Base-by-base conservation (phyloP, 345 rosid genomes). In the Capsella bursapastoris region DNA sequence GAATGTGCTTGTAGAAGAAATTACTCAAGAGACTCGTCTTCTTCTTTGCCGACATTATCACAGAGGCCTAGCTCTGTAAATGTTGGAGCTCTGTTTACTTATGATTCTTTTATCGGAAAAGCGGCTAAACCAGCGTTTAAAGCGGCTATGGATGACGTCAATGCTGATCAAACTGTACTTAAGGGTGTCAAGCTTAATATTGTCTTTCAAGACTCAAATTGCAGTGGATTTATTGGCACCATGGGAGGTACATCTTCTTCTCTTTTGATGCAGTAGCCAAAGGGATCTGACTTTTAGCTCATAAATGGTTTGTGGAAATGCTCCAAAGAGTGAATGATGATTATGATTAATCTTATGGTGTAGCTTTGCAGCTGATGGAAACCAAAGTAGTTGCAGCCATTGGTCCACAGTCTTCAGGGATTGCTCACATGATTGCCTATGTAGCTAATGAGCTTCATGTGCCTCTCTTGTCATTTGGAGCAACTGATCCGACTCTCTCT, bases 381-480 rank as follows among this genome's bases (percentile, higher is more conserved):
- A 79, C 73, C n/a, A 82, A 86, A 28, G 89, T 95, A 28, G 84
- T 88, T 49, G 84, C 82, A 60, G 91, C 85, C 67, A 84, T 95
- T 72, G 99, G 99, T 68, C 99, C 99, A 34, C 99, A 92, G 63
- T 95, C 99, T 58, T 95, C 99, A 8, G 93, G 91, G 27, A 86
- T 95, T 76, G 93, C 96, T 71, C 99, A 95, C 73, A 78, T 89
- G 68, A 86, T 92, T 74, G 85, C 96, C 32, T 89, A 87, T 64
- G 86, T 86, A 15, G 86, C 82, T 49, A 85, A 84, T 44, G 96
- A 89, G 78, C 90, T 89, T 27, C 90, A 84, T 28, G 82, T 86
- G 45, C 96, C 96, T 25, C 86, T 89, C 66, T 78, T 89, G 29
- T 89, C 92, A 25, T 89, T 87, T 34, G 96, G 79, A 61, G 91